Conservation (phyloP, 371 early-diverging fungal species). For the Saksenaea oblongispora region DNA sequence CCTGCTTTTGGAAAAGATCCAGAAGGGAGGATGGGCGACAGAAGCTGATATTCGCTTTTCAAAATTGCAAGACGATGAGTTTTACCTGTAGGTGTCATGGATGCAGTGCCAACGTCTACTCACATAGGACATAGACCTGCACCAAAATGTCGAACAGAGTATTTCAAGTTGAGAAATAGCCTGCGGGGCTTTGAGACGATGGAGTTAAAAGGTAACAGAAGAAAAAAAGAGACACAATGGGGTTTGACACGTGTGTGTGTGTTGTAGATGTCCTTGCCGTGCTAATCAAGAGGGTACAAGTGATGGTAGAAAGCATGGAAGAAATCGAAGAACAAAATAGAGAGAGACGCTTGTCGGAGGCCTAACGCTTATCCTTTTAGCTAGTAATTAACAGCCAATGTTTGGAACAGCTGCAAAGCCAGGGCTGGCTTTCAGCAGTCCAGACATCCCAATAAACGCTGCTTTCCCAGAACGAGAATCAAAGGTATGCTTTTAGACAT, state of each 20-base stretch:
- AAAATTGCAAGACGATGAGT: background rate
- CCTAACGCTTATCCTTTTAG: too few species aligned
- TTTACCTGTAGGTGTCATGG: background rate
- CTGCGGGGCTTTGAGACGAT: background rate
- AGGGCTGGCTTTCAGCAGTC: too few species aligned
- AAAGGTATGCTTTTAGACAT: too few species aligned
- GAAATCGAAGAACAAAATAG: too few species aligned
- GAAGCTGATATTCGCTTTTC: constrained; percentile 3
- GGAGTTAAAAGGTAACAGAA: background rate
- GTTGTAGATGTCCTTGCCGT: too few species aligned
- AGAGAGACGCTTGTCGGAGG: too few species aligned
- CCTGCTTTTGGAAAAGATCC: background rate
- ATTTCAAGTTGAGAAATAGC: background rate
- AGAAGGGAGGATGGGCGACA: constrained; percentile 2
- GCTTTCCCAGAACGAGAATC: too few species aligned
- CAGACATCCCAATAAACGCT: too few species aligned
- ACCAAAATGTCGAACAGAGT: background rate
- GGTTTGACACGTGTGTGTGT: background rate
- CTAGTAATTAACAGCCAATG: too few species aligned
- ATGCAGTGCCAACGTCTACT: background rate
- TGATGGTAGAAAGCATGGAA: too few species aligned
- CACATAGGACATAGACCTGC: background rate
- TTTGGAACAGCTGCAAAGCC: too few species aligned
- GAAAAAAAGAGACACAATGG: background rate
- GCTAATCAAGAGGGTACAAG: too few species aligned